Evolutionary conservation across 2,329 filamentous ascomycete genomes (phyloP), one percentile per base, ranked within the genome.

Genomic region (Trichoderma koningii): DNA sequence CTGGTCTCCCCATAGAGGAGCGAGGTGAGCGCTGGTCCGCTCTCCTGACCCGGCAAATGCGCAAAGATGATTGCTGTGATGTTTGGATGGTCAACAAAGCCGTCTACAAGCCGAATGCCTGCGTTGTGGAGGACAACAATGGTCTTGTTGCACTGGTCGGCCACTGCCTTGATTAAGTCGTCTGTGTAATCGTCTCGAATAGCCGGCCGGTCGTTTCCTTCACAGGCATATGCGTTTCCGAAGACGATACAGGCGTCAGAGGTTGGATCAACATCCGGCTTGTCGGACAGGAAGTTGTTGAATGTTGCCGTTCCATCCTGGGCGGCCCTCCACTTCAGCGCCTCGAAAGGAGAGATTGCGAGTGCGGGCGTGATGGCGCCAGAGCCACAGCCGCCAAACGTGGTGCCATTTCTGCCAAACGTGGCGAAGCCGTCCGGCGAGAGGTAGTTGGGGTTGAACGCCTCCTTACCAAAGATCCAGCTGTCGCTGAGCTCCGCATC

Each of bases 241-340:
- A 89, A 85, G 0, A 89, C 85, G 2, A 89, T 75, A 68, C 92
- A 95, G 7, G 91, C 81, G 70, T 93, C 83, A 1, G 83, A 80
- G 4, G 68, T 75, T 2, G 78, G 72, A 55, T 83, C 77, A 7
- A 89, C 82, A 6, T 75, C 69, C 0, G 87, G 85, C 1, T 79
- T 73, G 1, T 73, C 71, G 1, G 76, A 80, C 17, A 73, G 73
- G 67, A 88, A 84, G 71, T 90, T 87, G 80, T 83, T 87, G 71
- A 83, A 84, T 1, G 89, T 71, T 0, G 80, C 80, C 0, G 85
- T 88, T 52, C 78, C 80, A 64, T 90, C 86, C 10, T 83, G 75
- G 57, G 79, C 80, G 0, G 84, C 83, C 41, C 79, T 81, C 42
- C 81, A 74, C 23, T 80, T 76, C 28, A 88, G 74, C 0, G 85